A percentile compares a stretch with the other conserved stretches of the same genome.
Conservation (phyloP, 2,329 filamentous ascomycete species). For the Myriosclerotinia curreyana region DNA sequence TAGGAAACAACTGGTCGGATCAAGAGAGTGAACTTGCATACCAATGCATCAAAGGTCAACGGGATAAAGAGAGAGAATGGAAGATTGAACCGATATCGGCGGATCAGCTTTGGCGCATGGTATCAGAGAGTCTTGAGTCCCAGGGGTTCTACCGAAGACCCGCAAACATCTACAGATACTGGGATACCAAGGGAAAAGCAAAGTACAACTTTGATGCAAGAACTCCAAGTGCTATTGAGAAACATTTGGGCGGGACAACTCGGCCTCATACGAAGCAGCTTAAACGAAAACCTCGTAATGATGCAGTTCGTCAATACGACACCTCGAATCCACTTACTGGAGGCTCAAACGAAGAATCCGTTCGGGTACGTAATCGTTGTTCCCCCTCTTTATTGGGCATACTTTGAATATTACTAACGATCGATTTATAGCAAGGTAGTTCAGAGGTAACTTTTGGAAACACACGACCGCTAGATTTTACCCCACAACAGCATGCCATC, state of each 20-base stretch:
- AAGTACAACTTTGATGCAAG: constrained; percentile 11
- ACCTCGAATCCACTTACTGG: background rate
- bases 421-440: background rate
- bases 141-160: background rate
- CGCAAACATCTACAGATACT: constrained; percentile 1
- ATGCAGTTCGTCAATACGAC: too few relatives aligned
- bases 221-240: background rate
- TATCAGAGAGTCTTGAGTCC: background rate
- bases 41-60: constrained; percentile 9
- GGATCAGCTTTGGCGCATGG: constrained; percentile 3
- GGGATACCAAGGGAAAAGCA: constrained; percentile 6
- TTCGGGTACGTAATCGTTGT: background rate
- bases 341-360: background rate
- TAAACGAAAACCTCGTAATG: background rate
- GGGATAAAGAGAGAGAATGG: constrained; percentile 1
- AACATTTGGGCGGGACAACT: too few relatives aligned
- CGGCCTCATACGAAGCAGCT: background rate
- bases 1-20: constrained; percentile 10
- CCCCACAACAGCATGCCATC: background rate
- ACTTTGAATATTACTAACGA: background rate
- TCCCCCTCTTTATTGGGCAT: background rate
- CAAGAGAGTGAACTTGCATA: constrained; percentile 9
- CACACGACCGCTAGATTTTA: background rate
- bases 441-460: background rate
- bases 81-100: constrained; percentile 4